Conservation (phyloP, 2,329 filamentous ascomycete species). For the Elsinoe arachidis region DNA sequence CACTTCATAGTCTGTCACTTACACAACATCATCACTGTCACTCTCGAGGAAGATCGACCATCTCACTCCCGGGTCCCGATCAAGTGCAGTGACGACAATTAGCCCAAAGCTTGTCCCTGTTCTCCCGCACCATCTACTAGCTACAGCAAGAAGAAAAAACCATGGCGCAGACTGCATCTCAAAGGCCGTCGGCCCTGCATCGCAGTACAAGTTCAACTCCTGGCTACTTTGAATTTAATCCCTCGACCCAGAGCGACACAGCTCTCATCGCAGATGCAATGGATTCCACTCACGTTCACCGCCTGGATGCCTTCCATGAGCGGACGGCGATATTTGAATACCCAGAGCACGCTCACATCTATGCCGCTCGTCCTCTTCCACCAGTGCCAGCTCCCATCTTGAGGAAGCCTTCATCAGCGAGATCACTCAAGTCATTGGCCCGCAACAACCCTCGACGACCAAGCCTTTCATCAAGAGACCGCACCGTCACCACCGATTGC, state of each 20-base stretch:
- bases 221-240: conserved; percentile 15
- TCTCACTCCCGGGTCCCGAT: background rate
- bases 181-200: conserved; percentile 13
- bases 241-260: conserved; percentile 7
- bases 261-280: conserved; percentile 13
- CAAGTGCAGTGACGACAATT: conserved; percentile 10
- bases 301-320: conserved; percentile 17
- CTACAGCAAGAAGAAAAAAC: conserved; percentile 12
- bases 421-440: conserved; percentile 15
- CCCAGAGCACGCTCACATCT: conserved; percentile 17
- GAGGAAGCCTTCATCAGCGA: conserved; percentile 15
- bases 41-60: background rate
- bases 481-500: conserved; percentile 10
- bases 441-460: conserved; percentile 6
- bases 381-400: conserved; percentile 16
- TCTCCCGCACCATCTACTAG: conserved; percentile 13
- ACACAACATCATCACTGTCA: background rate
- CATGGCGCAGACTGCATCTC: conserved; percentile 12
- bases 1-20: background rate
- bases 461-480: background rate
- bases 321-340: conserved; percentile 15
- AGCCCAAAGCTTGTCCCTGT: background rate
- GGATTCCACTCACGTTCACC: conserved; percentile 13
- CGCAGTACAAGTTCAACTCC: conserved; percentile 5
- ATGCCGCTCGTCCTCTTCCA: conserved; percentile 16